Conservation (phyloP, 176 grass and related monocot genomes). For the Oropetium thomaeum region DNA sequence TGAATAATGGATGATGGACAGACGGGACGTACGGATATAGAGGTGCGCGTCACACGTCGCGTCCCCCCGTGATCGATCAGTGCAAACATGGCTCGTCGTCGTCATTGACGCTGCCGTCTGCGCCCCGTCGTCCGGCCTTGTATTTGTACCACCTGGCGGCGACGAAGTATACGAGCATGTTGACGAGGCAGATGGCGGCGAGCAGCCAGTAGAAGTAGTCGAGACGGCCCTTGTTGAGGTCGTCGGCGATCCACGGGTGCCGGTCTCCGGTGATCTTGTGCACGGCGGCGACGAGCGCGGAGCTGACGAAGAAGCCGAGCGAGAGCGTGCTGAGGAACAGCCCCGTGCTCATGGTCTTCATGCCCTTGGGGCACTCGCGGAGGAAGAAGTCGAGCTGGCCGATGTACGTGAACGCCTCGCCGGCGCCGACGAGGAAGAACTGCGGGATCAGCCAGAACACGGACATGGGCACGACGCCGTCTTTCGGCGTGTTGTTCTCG, state of each 20-base stretch:
- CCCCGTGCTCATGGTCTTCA: conserved; percentile 99
- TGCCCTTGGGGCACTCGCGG: conserved; percentile 86
- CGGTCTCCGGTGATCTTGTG: conserved; percentile 52
- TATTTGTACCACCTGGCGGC: conserved; percentile 77
- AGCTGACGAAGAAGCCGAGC: conserved; percentile 90
- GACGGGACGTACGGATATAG: conserved; percentile 13
- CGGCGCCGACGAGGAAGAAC: conserved; percentile 79
- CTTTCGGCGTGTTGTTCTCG: background rate
- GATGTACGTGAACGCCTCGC: conserved; percentile 92
- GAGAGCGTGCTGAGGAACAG: conserved; percentile 90
- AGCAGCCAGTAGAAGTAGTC: conserved; percentile 97
- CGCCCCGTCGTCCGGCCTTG: conserved; percentile 46
- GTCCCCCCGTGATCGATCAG: too few relatives aligned
- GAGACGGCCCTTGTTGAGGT: conserved; percentile 70
- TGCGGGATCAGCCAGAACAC: conserved; percentile 92
- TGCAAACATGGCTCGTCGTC: conserved; percentile 49
- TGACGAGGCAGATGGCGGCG: conserved; percentile 51
- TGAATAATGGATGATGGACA: background rate
- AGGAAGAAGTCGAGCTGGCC: conserved; percentile 99
- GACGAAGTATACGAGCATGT: conserved; percentile 59
- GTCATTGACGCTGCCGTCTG: conserved; percentile 35
- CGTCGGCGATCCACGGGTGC: conserved; percentile 63
- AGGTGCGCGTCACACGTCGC: background rate
- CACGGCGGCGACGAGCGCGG: conserved; percentile 60
- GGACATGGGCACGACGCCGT: conserved; percentile 22